phyloP scores from a whole-genome alignment of 768 basidiomycete species.

The Clavulina sp. region DNA sequence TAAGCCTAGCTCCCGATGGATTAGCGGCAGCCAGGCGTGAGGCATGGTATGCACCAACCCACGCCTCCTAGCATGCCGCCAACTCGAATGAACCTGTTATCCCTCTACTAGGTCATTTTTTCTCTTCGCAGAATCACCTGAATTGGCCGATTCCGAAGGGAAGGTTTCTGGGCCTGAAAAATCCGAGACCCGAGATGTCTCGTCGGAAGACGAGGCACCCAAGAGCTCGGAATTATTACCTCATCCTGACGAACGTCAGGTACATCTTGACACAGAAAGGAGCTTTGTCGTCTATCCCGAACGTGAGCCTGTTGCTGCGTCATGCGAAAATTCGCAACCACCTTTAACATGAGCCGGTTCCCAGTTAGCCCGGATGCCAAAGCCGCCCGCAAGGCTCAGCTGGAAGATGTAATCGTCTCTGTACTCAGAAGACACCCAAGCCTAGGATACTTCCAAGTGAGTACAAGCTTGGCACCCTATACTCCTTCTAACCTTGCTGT shows the following conservation, averaged over 20 bases:
- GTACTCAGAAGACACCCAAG: conserved; percentile 56
- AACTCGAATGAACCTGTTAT: conserved; percentile 24
- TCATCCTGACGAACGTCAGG: conserved; percentile 74
- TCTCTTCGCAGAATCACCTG: not conserved
- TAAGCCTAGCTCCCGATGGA: conserved; percentile 41
- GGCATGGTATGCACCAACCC: conserved; percentile 31
- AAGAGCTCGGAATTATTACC: conserved; percentile 13
- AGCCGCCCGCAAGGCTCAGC: conserved; percentile 28
- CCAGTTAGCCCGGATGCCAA: conserved; percentile 14
- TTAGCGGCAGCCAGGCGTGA: conserved; percentile 38
- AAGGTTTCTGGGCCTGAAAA: not conserved
- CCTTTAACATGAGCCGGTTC: conserved; percentile 18
- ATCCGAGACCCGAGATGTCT: not conserved
- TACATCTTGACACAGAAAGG: conserved; percentile 74
- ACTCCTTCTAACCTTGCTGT: not conserved
- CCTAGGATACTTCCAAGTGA: conserved; percentile 70
- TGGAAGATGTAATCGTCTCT: conserved; percentile 56
- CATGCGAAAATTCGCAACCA: not conserved
- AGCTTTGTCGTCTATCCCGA: conserved; percentile 88
- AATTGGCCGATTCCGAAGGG: not conserved
- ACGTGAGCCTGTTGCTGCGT: conserved; percentile 31
- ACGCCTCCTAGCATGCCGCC: conserved; percentile 16
- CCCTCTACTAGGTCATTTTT: conserved; percentile 13
- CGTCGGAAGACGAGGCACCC: conserved; percentile 11
- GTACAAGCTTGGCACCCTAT: conserved; percentile 4